Percentiles rank a stretch among this genome's conserved stretches.
phyloP scores from a whole-genome alignment of 169 alveolate species.

The Plasmodium inui region DNA sequence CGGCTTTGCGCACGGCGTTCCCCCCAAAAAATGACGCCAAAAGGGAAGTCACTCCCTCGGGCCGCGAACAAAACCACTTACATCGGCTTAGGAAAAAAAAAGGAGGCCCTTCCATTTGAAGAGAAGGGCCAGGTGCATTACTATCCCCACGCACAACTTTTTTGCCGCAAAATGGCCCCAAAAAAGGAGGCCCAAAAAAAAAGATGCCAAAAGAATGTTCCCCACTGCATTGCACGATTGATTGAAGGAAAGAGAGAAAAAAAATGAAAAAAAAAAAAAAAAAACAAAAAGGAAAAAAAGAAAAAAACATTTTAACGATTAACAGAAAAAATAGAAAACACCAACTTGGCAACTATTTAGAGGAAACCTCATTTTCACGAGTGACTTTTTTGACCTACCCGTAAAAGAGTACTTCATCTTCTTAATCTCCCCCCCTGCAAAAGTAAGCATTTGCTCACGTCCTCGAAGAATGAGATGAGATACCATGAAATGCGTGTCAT shows the following conservation, averaged over 20 bases:
- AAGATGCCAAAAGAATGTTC: neutral
- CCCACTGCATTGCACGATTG: neutral
- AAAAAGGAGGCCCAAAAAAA: neutral
- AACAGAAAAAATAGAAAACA: neutral
- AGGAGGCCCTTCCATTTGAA: neutral
- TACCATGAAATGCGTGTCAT: neutral
- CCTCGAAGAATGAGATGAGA: neutral
- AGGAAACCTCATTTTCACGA: neutral
- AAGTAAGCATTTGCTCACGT: neutral
- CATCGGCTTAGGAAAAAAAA: constrained; percentile 42
- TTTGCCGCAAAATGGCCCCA: neutral
- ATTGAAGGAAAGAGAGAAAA: neutral
- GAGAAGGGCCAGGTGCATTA: neutral
- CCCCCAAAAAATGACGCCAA: neutral
- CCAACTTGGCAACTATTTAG: neutral
- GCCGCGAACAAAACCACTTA: constrained; percentile 32
- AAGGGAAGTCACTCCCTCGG: neutral
- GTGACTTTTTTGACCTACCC: neutral
- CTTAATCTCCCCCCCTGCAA: neutral
- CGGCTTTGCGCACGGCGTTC: neutral
- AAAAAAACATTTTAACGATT: neutral
- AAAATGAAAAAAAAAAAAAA: neutral
- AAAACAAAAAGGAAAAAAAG: neutral
- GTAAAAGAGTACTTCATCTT: neutral
- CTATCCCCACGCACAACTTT: neutral